Conservation (phyloP, 768 basidiomycete species). For the Termitomyces sp. region DNA sequence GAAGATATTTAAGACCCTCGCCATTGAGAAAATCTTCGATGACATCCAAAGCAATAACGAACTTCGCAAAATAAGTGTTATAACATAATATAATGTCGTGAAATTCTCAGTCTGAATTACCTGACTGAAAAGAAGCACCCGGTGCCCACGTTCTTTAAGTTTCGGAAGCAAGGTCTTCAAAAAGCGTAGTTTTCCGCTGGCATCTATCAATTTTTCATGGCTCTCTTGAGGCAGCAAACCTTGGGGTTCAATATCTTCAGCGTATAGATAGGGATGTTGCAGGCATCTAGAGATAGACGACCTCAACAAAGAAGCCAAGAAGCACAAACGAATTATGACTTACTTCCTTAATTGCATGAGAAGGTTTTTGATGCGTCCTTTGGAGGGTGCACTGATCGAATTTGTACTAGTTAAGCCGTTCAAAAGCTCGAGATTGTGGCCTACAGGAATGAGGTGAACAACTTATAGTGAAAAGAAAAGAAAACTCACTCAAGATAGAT, state of each 20-base stretch:
- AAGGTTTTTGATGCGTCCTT: slow-evolving; percentile 69
- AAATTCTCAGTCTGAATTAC: slow-evolving; percentile 31
- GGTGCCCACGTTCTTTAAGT: slow-evolving; percentile 79
- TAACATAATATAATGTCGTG: background rate
- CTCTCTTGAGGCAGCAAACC: slow-evolving; percentile 50
- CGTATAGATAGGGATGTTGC: slow-evolving; percentile 89
- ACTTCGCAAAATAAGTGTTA: slow-evolving; percentile 39
- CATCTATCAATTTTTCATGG: slow-evolving; percentile 78
- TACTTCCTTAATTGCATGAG: slow-evolving; percentile 88
- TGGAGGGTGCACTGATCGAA: slow-evolving; percentile 28
- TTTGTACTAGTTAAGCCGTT: slow-evolving; percentile 47
- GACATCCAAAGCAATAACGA: slow-evolving; percentile 80
- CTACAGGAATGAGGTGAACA: slow-evolving; percentile 28
- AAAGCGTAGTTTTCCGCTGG: slow-evolving; percentile 80
- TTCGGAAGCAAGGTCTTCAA: slow-evolving; percentile 77
- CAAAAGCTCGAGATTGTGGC: slow-evolving; percentile 65
- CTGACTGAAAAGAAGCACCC: slow-evolving; percentile 89
- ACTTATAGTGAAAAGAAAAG: slow-evolving; percentile 7
- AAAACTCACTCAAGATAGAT: slow-evolving; percentile 65
- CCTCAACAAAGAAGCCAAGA: background rate
- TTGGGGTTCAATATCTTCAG: slow-evolving; percentile 71
- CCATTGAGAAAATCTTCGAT: slow-evolving; percentile 86
- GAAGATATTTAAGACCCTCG: slow-evolving; percentile 74
- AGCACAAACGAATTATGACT: slow-evolving; percentile 18
- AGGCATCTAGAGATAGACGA: slow-evolving; percentile 58